Conservation (phyloP, 2,329 filamentous ascomycete species). For the Parastagonospora nodorum region DNA sequence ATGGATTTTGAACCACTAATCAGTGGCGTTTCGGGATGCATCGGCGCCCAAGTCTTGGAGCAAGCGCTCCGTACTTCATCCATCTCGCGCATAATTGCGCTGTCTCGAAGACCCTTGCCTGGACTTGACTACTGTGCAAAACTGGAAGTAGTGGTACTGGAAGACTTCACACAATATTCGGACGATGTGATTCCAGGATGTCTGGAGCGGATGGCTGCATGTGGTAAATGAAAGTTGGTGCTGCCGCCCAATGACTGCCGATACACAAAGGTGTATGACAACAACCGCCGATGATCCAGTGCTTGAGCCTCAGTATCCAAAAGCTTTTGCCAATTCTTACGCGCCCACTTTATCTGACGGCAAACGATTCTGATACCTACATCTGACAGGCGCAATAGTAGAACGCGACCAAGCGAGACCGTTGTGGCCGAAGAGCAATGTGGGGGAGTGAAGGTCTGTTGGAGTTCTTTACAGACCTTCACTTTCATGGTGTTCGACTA, state of each 20-base stretch:
- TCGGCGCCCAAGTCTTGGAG: constrained; percentile 14
- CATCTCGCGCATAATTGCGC: constrained; percentile 18
- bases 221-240: constrained; percentile 9
- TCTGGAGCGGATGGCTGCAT: constrained; percentile 17
- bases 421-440: constrained; percentile 12
- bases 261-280: constrained; percentile 21
- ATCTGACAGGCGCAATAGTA: constrained; percentile 13
- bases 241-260: constrained; percentile 3
- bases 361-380: constrained; percentile 19
- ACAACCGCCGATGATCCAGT: constrained; percentile 16
- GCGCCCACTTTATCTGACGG: constrained; percentile 5
- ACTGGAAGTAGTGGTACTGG: constrained; percentile 16
- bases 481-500: neutral
- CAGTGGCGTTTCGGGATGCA: constrained; percentile 17
- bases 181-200: constrained; percentile 17
- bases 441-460: constrained; percentile 15
- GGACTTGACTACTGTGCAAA: constrained; percentile 9
- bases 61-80: constrained; percentile 11
- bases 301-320: constrained; percentile 17
- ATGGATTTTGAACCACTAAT: constrained; percentile 19
- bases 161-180: constrained; percentile 18
- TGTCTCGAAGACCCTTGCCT: constrained; percentile 16
- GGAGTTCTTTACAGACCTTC: neutral
- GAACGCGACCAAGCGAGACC: constrained; percentile 16
- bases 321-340: constrained; percentile 18